These are phyloP conservation scores for Candida berthetii DNA, from an alignment of 805 yeast genomes.

Conservation along the genomic window DNA sequence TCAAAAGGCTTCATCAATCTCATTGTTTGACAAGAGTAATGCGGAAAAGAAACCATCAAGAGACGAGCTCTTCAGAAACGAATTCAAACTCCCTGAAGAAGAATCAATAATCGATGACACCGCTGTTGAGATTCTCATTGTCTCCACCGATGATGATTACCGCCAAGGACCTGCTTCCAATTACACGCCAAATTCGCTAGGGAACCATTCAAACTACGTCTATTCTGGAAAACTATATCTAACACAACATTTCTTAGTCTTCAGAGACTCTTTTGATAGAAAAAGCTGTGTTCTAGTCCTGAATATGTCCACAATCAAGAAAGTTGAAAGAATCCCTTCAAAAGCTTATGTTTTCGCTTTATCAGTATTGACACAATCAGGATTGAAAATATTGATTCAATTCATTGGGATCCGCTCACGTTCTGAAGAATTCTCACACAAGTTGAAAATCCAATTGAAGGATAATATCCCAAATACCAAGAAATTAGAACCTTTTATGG, in stretches of 20 bases:
- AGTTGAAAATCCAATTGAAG: conserved; percentile 53
- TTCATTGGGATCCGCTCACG: conserved; percentile 75
- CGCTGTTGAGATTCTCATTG: conserved; percentile 52
- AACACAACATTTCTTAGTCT: conserved; percentile 71
- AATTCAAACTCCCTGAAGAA: conserved; percentile 64
- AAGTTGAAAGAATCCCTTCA: conserved; percentile 82
- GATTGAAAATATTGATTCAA: conserved; percentile 56
- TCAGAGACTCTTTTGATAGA: conserved; percentile 64
- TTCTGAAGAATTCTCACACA: conserved; percentile 74
- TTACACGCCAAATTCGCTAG: conserved; percentile 6
- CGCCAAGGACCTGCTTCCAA: conserved; percentile 1
- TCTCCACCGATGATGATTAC: conserved; percentile 15
- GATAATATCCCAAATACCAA: conserved; percentile 59
- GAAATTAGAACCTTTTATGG: conserved; percentile 56
- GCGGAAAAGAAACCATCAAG: conserved; percentile 41
- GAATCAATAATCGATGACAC: conserved; percentile 63
- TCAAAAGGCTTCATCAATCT: conserved; percentile 37
- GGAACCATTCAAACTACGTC: conserved; percentile 22
- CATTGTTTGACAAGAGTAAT: conserved; percentile 32
- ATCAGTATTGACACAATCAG: conserved; percentile 61
- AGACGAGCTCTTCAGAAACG: conserved; percentile 65
- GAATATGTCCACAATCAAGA: conserved; percentile 72
- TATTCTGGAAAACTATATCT: conserved; percentile 64
- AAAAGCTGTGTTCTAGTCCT: conserved; percentile 61
- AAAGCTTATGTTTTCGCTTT: conserved; percentile 74